A percentile compares a stretch with the other conserved stretches of the same genome.
phyloP scores from a whole-genome alignment of 495 filamentous ascomycete genomes.

The Parachaetomium inaequale region DNA sequence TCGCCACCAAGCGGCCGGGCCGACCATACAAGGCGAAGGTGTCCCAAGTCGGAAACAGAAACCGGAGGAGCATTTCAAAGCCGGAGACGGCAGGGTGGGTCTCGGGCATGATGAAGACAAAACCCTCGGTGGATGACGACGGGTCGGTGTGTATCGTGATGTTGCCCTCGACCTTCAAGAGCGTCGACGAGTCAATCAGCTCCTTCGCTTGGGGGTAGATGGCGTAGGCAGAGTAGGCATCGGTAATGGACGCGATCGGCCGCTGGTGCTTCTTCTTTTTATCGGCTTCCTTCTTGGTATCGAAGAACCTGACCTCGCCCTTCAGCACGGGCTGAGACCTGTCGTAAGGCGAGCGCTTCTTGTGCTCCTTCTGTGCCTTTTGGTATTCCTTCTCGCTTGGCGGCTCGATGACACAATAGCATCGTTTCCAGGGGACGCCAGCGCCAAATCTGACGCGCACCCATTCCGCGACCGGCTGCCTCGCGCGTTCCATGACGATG shows the following conservation, averaged over 20 bases:
- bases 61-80: constrained; percentile 95
- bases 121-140: constrained; percentile 75
- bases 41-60: constrained; percentile 91
- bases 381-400: constrained; percentile 88
- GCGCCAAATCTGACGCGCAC: constrained; percentile 92
- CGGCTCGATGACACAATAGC: constrained; percentile 91
- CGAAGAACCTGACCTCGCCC: constrained; percentile 92
- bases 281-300: constrained; percentile 62
- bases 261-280: constrained; percentile 80
- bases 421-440: constrained; percentile 92
- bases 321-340: constrained; percentile 63
- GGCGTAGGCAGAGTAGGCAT: constrained; percentile 89
- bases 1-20: constrained; percentile 80
- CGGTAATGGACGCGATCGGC: constrained; percentile 86
- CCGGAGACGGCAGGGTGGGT: constrained; percentile 83
- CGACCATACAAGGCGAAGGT: constrained; percentile 90
- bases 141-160: constrained; percentile 79
- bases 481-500: constrained; percentile 74
- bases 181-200: constrained; percentile 87
- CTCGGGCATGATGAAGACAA: constrained; percentile 98
- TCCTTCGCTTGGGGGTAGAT: constrained; percentile 93
- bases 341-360: constrained; percentile 84
- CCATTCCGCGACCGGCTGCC: constrained; percentile 84
- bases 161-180: constrained; percentile 90
- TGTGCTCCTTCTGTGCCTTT: constrained; percentile 75